Conservation (phyloP, 2,329 filamentous ascomycete genomes). For the Cercospora beticola region DNA sequence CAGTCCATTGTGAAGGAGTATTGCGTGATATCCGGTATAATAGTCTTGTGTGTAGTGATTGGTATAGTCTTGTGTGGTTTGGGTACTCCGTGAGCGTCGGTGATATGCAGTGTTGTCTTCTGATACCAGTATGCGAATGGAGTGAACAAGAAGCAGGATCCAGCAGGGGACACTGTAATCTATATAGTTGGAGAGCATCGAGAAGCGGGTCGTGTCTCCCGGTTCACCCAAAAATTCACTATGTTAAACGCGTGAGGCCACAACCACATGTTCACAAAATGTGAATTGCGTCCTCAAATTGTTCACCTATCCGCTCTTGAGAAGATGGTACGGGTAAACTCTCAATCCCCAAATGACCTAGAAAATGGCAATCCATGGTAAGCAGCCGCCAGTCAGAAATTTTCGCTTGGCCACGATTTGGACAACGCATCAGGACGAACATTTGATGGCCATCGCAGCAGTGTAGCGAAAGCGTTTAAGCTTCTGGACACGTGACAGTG, state of each 20-base stretch:
- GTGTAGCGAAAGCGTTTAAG: conserved; percentile 21
- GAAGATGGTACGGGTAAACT: neutral
- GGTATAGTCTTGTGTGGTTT: neutral
- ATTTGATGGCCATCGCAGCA: conserved; percentile 18
- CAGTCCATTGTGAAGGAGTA: neutral
- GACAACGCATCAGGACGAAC: conserved; percentile 14
- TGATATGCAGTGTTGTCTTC: neutral
- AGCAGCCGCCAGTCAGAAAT: neutral
- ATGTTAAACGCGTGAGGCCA: neutral
- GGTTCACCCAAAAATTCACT: neutral
- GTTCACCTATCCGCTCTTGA: neutral
- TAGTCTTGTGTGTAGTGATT: neutral
- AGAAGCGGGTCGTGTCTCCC: neutral
- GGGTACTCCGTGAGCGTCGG: neutral
- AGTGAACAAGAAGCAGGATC: neutral
- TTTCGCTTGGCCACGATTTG: neutral
- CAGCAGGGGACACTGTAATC: neutral
- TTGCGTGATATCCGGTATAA: neutral
- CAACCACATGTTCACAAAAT: neutral
- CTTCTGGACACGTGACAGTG: neutral
- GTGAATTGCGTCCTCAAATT: neutral
- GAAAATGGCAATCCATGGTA: neutral
- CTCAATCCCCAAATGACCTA: conserved; percentile 5
- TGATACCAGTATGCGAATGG: neutral
- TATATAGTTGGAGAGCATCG: neutral